Evolutionary conservation across 2,329 filamentous ascomycete species (phyloP).

Genomic region (Sporothrix humicola): DNA sequence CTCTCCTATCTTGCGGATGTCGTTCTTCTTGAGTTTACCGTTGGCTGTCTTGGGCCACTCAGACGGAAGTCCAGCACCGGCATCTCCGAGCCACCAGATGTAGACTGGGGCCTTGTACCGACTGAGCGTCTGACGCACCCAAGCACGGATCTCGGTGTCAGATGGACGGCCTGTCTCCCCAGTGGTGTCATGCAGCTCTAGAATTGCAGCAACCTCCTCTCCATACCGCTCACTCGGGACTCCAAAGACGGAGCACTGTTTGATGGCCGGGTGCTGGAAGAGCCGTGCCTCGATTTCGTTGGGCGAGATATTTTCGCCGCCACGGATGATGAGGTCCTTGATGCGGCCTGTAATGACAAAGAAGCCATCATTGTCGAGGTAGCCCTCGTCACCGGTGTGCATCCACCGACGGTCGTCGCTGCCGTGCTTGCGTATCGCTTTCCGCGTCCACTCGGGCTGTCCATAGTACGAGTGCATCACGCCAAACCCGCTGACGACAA

Average conservation of each 20-base stretch:
- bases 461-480: slow-evolving; percentile 8
- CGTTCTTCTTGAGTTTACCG: neutral
- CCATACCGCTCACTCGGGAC: neutral
- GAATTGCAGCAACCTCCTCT: neutral
- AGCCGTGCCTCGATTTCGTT: neutral
- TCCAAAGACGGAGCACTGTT: neutral
- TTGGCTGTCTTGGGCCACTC: slow-evolving; percentile 1
- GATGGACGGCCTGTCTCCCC: neutral
- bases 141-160: neutral
- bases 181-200: neutral
- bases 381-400: neutral
- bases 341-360: neutral
- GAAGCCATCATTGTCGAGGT: neutral
- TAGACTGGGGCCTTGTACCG: neutral
- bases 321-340: neutral
- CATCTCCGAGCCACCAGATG: neutral
- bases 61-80: neutral
- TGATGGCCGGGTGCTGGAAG: neutral
- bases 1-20: neutral
- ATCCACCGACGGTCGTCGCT: neutral
- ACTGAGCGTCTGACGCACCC: neutral
- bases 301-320: neutral
- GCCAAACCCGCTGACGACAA: neutral
- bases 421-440: neutral
- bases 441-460: neutral